Evolutionary conservation across 371 early-diverging fungal species (phyloP), one percentile per base, ranked within the genome.

Genomic region (Sporodiniella umbellata): DNA sequence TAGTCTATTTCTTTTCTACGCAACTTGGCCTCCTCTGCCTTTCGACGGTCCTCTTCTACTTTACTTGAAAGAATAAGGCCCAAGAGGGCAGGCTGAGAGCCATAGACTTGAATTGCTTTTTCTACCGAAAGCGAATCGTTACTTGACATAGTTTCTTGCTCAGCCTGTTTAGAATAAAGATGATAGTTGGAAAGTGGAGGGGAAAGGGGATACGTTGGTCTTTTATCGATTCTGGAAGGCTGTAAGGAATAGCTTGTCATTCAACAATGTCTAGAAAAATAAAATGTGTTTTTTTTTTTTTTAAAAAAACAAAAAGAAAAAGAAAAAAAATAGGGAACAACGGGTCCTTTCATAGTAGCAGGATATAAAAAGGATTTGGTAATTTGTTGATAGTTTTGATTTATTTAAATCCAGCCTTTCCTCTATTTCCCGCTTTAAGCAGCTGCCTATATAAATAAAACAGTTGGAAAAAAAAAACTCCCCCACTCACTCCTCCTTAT

Each of bases 41-140:
- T 58, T 43, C 79, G 65, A 28, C 73, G 66, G 44, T 79, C 79
- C 43, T 79, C 79, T 57, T 79, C 78, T 8, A 77, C 75, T 64
- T 79, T 79, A 44, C 75, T 74, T 8, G 70, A 63, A 21, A 79
- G 60, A 37, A 79, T 77, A 22, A 79, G 42, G 37, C 72, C 70
- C 7, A 79, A 56, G 37, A 79, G 68, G 22, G 75, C 80, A 7
- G 80, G 80, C 37, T 77, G 73, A 6, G 57, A 43, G 14, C 64
- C 52, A 30, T 72, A 79, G 14, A 60, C 64, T 8, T 68, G 66
- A 22, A 79, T 45, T 15, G 77, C 66, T 22, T 67, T 67, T 38
- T 74, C 72, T 17, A 78, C 30, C 22, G 59, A 43, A 7, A 44
- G 31, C 31, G 43, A n/a, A n/a, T n/a, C n/a, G n/a, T n/a, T n/a